Percentiles rank a stretch among this genome's conserved stretches.
These are phyloP conservation scores for Aspergillus sp. DNA, from an alignment of 2,329 filamentous ascomycete species.

Conservation along the genomic window DNA sequence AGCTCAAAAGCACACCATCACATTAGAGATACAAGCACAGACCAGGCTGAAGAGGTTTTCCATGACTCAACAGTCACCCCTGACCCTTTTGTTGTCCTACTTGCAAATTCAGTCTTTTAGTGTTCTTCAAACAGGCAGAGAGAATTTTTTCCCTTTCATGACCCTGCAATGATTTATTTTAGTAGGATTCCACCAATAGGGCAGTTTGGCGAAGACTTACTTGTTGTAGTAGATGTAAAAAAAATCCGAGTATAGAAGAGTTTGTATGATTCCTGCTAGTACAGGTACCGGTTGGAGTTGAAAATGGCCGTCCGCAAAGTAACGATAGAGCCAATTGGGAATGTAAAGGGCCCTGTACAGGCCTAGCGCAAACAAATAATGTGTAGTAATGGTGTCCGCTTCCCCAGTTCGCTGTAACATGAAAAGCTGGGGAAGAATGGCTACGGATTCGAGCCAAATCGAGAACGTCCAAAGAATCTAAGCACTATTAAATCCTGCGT, in stretches of 20 bases:
- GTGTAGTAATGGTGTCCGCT: constrained; percentile 98
- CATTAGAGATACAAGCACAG: too few species aligned
- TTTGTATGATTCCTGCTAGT: constrained; percentile 85
- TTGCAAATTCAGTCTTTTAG: too few species aligned
- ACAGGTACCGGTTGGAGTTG: constrained; percentile 89
- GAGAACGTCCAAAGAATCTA: constrained; percentile 95
- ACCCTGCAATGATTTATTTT: constrained; percentile 42
- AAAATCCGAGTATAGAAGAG: constrained; percentile 94
- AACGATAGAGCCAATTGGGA: constrained; percentile 96
- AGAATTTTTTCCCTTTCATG: constrained; percentile 82
- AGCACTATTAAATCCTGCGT: constrained; percentile 5
- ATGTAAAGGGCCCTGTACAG: constrained; percentile 93
- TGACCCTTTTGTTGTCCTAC: too few species aligned
- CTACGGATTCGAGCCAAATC: constrained; percentile 96
- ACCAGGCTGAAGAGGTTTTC: too few species aligned
- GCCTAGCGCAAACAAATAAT: constrained; percentile 93
- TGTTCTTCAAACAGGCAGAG: constrained; percentile 63
- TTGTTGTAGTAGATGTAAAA: constrained; percentile 99
- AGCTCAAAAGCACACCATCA: too few species aligned
- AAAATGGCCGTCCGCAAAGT: constrained; percentile 71
- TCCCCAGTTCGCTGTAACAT: constrained; percentile 97
- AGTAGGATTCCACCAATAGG: too few species aligned
- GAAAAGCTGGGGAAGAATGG: constrained; percentile 94
- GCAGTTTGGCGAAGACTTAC: constrained; percentile 40
- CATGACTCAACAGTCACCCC: too few species aligned